Evolutionary conservation across 805 yeast genomes (phyloP).

Genomic region (Brettanomyces naardenensis): DNA sequence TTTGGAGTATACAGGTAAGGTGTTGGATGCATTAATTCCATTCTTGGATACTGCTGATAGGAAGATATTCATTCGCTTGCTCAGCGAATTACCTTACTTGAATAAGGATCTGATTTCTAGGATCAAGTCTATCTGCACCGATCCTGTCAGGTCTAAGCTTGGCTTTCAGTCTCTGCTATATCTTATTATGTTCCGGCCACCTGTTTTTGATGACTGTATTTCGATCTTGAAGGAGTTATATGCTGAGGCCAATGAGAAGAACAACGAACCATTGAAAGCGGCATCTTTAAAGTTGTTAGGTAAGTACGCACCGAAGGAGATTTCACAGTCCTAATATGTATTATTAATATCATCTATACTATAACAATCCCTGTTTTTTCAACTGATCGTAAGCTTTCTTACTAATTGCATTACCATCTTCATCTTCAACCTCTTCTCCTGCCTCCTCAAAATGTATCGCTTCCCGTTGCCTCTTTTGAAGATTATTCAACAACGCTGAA

Average conservation of each 20-base stretch:
- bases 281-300: constrained; percentile 38
- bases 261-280: constrained; percentile 41
- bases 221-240: constrained; percentile 40
- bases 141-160: constrained; percentile 72
- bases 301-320: constrained; percentile 31
- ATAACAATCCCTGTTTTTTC: constrained; percentile 79
- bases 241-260: constrained; percentile 22
- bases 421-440: constrained; percentile 81
- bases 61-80: constrained; percentile 68
- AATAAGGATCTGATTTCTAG: constrained; percentile 53
- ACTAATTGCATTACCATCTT: constrained; percentile 87
- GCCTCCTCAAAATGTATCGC: constrained; percentile 38
- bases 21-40: constrained; percentile 75
- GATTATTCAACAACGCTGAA: constrained; percentile 40
- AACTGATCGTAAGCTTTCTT: constrained; percentile 76
- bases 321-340: background rate
- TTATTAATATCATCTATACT: constrained; percentile 7
- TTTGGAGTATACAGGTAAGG: constrained; percentile 57
- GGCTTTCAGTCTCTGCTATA: constrained; percentile 82
- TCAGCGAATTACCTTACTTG: constrained; percentile 82
- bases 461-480: constrained; percentile 30
- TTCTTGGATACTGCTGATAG: constrained; percentile 77
- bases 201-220: constrained; percentile 52
- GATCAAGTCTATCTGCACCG: constrained; percentile 68
- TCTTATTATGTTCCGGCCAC: constrained; percentile 85